Percentiles rank a stretch among this genome's conserved stretches.
Evolutionary conservation across 176 grass and related monocot species (phyloP).

Genomic region (Tillandsia leiboldiana): DNA sequence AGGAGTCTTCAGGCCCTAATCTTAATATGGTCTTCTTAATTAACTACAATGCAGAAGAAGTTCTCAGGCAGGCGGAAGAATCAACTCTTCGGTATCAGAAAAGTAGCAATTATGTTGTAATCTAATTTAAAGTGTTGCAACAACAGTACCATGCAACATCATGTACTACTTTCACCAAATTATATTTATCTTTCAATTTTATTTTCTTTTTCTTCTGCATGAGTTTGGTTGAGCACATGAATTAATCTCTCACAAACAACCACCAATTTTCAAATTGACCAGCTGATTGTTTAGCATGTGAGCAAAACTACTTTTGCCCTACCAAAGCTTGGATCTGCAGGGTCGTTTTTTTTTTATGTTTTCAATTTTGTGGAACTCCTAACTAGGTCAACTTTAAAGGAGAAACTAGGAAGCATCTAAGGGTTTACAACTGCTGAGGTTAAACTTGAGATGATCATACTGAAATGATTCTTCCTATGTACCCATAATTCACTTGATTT

Average conservation of each 20-base stretch:
- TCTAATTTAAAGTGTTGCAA: neutral
- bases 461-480: no score
- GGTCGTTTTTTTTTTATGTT: no score
- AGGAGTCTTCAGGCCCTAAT: constrained; percentile 31
- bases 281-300: no score
- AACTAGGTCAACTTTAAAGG: no score
- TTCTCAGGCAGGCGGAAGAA: constrained; percentile 55
- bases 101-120: constrained; percentile 25
- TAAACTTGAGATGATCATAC: no score
- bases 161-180: neutral
- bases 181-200: neutral
- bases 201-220: neutral
- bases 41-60: constrained; percentile 37
- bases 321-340: no score
- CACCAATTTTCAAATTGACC: neutral
- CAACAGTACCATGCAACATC: neutral
- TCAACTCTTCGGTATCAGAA: constrained; percentile 50
- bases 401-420: no score
- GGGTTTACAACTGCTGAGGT: no score
- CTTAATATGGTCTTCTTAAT: constrained; percentile 74
- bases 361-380: no score
- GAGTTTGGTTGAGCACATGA: neutral
- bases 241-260: neutral
- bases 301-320: no score
- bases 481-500: no score